A percentile compares a stretch with the other conserved stretches of the same genome.
Evolutionary conservation across 257 asterid species (phyloP).

Genomic region (Capsicum baccatum): DNA sequence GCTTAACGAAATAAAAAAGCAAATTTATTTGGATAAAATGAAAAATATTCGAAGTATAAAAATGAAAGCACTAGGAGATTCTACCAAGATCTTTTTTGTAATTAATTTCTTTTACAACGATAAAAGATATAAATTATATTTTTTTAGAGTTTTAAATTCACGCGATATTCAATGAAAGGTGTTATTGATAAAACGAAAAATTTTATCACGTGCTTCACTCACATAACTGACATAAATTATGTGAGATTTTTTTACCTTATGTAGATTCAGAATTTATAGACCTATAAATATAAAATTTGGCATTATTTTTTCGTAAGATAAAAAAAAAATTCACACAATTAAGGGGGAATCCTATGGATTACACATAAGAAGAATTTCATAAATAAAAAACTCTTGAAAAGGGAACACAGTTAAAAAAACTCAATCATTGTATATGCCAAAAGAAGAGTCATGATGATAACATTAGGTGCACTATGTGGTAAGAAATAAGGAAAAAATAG

Average conservation of each 20-base stretch:
- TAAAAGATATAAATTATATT: too few relatives aligned
- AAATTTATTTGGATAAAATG: background rate
- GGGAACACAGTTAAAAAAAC: too few relatives aligned
- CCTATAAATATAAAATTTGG: too few relatives aligned
- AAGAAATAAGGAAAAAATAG: background rate
- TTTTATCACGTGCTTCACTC: too few relatives aligned
- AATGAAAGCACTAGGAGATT: background rate
- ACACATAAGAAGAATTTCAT: background rate
- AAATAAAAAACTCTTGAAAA: background rate
- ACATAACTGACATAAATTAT: too few relatives aligned
- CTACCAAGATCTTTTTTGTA: background rate
- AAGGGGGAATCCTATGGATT: too few relatives aligned
- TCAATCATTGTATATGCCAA: conserved; percentile 16
- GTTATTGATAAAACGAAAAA: background rate
- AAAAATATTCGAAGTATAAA: background rate
- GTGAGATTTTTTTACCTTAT: too few relatives aligned
- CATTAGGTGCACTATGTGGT: background rate
- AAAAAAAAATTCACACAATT: too few relatives aligned
- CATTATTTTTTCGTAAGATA: too few relatives aligned
- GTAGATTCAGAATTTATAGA: too few relatives aligned
- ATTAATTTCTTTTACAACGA: background rate
- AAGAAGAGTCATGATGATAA: background rate
- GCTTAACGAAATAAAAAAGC: background rate
- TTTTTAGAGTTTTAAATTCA: background rate
- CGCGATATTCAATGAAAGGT: background rate